phyloP scores from a whole-genome alignment of 2,329 filamentous ascomycete species.

The Beauveria pseudobassiana region DNA sequence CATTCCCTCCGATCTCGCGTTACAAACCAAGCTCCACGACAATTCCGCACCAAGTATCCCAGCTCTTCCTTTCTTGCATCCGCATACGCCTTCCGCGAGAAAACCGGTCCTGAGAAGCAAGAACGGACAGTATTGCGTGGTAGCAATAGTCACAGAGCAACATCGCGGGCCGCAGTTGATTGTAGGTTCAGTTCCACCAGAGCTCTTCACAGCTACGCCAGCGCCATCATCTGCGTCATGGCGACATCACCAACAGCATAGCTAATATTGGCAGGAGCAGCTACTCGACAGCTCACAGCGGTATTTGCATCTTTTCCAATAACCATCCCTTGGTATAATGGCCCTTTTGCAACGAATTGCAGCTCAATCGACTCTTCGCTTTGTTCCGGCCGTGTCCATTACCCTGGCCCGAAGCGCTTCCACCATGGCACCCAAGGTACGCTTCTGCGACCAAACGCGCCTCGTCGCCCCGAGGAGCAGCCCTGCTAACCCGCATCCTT shows the following conservation, averaged over 20 bases:
- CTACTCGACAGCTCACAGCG: not conserved
- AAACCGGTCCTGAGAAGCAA: not conserved
- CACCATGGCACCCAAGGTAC: conserved; percentile 40
- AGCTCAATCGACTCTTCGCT: conserved; percentile 23
- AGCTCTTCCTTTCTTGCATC: not conserved
- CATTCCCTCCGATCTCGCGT: conserved; percentile 11
- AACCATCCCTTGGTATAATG: conserved; percentile 16
- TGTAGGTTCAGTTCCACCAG: not conserved
- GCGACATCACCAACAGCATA: conserved; percentile 4
- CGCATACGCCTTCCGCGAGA: not conserved
- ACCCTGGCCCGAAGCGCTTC: conserved; percentile 33
- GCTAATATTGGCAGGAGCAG: conserved; percentile 1
- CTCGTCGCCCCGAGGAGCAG: not conserved
- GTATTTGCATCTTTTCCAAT: not conserved
- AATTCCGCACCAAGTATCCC: not conserved
- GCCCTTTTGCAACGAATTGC: conserved; percentile 24
- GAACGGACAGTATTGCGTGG: not conserved
- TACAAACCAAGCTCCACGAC: not conserved
- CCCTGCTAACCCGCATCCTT: not conserved
- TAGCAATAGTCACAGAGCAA: not conserved
- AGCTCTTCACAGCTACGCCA: not conserved
- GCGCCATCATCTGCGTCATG: not conserved
- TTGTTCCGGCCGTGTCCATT: conserved; percentile 22
- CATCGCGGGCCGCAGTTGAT: not conserved
- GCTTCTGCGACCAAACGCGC: not conserved